phyloP scores from a whole-genome alignment of 164 flowering plant species.

The Aristolochia contorta region DNA sequence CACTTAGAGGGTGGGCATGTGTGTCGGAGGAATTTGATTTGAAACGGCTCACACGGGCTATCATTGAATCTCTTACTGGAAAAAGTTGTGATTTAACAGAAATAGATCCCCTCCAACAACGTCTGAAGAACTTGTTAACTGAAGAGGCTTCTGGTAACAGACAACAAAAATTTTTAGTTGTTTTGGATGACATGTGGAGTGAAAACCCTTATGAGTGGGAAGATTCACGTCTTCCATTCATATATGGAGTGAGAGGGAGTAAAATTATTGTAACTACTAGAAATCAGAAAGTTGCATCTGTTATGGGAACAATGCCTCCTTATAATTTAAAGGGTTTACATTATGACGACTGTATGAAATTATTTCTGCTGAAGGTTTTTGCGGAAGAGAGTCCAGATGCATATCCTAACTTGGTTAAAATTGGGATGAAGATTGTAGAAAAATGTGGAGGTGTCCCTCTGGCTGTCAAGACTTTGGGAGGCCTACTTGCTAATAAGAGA shows the following conservation, averaged over 20 bases:
- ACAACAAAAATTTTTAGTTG: conserved; percentile 4
- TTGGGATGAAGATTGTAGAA: conserved; percentile 1
- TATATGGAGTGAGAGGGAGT: conserved; percentile 9
- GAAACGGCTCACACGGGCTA: neutral
- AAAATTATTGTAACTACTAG: conserved; percentile 14
- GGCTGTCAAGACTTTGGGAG: conserved; percentile 3
- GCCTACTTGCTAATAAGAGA: neutral
- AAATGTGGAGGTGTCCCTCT: conserved; percentile 8
- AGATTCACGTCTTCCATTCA: conserved; percentile 1
- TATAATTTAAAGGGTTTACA: conserved; percentile 6
- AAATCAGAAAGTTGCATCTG: conserved; percentile 3
- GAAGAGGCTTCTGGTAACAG: neutral
- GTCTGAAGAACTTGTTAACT: neutral
- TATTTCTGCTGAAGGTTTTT: neutral
- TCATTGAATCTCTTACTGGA: neutral
- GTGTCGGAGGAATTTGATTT: conserved; percentile 4
- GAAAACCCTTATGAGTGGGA: conserved; percentile 6
- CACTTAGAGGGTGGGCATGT: conserved; percentile 1
- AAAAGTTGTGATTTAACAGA: neutral
- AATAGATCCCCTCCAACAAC: neutral
- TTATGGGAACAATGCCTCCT: conserved; percentile 6
- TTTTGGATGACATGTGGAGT: conserved; percentile 17
- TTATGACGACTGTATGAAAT: conserved; percentile 5
- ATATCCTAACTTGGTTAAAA: neutral
- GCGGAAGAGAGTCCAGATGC: neutral